phyloP scores from a whole-genome alignment of 768 basidiomycete species.

The Lactifluus pinguis region DNA sequence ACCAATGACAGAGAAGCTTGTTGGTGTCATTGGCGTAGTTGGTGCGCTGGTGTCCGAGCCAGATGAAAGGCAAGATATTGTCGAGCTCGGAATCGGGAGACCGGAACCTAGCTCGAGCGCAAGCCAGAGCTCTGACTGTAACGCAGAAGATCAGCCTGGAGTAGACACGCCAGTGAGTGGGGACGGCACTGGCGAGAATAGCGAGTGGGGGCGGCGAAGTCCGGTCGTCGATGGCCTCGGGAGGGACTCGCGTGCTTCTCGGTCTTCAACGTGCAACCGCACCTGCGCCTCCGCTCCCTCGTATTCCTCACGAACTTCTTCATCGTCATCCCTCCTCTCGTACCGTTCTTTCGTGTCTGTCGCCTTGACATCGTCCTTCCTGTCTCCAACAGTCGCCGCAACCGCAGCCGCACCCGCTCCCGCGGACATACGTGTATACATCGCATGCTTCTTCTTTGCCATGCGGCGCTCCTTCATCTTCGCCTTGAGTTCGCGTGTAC shows the following conservation, averaged over 20 bases:
- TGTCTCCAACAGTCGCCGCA: background rate
- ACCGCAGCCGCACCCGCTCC: background rate
- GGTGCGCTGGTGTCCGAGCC: background rate
- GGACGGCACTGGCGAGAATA: background rate
- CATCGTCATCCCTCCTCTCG: background rate
- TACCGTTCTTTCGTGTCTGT: background rate
- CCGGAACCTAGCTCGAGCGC: background rate
- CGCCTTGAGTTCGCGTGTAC: conserved; percentile 1
- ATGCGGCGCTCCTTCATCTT: background rate
- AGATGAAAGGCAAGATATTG: background rate
- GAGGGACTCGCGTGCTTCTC: background rate
- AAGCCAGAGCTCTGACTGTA: background rate
- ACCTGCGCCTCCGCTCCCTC: background rate
- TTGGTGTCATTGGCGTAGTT: background rate
- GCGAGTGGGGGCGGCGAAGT: background rate
- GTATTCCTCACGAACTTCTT: background rate
- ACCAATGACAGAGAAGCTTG: background rate
- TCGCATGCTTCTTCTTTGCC: background rate
- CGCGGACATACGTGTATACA: background rate
- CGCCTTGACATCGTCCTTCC: background rate
- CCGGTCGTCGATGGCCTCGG: background rate
- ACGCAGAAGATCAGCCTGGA: background rate
- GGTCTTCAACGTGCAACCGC: background rate
- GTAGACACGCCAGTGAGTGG: background rate
- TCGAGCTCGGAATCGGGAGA: background rate